phyloP scores from a whole-genome alignment of 139 green algal species.

The Trebouxia sp. region DNA sequence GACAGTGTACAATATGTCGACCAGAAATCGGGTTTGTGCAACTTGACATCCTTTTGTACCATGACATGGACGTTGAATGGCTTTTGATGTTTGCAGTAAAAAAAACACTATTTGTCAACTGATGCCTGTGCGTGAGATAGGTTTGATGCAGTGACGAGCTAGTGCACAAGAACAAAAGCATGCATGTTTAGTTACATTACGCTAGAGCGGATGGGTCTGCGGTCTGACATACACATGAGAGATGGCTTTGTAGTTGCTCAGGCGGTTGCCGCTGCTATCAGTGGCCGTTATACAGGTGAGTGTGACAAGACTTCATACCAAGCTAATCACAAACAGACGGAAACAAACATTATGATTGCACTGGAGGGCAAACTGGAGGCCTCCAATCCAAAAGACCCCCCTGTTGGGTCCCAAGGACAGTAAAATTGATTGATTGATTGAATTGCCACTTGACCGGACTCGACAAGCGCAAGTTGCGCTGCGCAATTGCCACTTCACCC shows the following conservation, averaged over 20 bases:
- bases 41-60: conserved; percentile 8
- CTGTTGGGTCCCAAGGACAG: too few species aligned
- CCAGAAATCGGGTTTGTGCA: conserved; percentile 7
- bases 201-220: too few species aligned
- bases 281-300: neutral
- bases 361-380: neutral
- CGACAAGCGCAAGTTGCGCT: too few species aligned
- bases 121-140: conserved; percentile 4
- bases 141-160: neutral
- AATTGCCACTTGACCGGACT: too few species aligned
- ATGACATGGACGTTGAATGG: neutral
- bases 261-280: neutral
- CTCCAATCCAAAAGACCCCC: too few species aligned
- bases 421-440: too few species aligned
- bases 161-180: too few species aligned
- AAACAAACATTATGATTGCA: neutral
- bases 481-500: too few species aligned
- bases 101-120: neutral
- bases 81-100: neutral
- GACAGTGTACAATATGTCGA: conserved; percentile 9
- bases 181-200: too few species aligned
- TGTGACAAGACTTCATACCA: neutral
- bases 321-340: neutral
- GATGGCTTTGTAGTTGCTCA: too few species aligned
- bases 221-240: too few species aligned